Percentiles rank a stretch among this genome's conserved stretches.
phyloP scores from a whole-genome alignment of 2,329 filamentous ascomycete species.

The Lachnellula cervina region DNA sequence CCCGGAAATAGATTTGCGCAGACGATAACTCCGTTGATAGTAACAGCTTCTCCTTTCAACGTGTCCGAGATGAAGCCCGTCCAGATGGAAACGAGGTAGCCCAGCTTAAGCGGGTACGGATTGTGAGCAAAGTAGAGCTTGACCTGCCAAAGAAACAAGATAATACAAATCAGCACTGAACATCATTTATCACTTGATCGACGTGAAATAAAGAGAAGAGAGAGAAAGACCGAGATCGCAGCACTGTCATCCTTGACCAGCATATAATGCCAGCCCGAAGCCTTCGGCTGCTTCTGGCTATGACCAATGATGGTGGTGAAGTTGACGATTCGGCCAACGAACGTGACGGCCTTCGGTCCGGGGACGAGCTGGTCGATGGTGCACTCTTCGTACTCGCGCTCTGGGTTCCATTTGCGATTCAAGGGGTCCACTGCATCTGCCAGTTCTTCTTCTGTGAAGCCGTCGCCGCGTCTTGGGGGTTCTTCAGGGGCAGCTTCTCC shows the following conservation, averaged over 20 bases:
- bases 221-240: slow-evolving; percentile 43
- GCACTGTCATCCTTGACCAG: slow-evolving; percentile 52
- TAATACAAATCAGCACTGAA: background rate
- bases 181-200: background rate
- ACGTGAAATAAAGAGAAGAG: background rate
- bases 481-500: background rate
- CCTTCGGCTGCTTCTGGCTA: slow-evolving; percentile 39
- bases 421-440: slow-evolving; percentile 36
- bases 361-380: slow-evolving; percentile 44
- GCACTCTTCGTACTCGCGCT: slow-evolving; percentile 42
- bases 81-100: slow-evolving; percentile 52
- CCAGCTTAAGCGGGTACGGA: slow-evolving; percentile 43
- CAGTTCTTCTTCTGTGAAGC: slow-evolving; percentile 47
- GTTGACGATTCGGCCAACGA: slow-evolving; percentile 53
- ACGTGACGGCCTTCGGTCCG: slow-evolving; percentile 45
- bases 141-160: slow-evolving; percentile 32
- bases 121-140: slow-evolving; percentile 46
- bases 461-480: slow-evolving; percentile 38
- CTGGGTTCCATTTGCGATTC: slow-evolving; percentile 37
- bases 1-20: slow-evolving; percentile 55
- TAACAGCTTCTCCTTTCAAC: slow-evolving; percentile 40
- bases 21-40: slow-evolving; percentile 32
- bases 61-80: slow-evolving; percentile 48
- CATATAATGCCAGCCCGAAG: slow-evolving; percentile 48
- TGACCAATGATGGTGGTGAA: slow-evolving; percentile 41